Base-by-base conservation (phyloP, 139 green algal genomes). In the Picochlorum sp. region DNA sequence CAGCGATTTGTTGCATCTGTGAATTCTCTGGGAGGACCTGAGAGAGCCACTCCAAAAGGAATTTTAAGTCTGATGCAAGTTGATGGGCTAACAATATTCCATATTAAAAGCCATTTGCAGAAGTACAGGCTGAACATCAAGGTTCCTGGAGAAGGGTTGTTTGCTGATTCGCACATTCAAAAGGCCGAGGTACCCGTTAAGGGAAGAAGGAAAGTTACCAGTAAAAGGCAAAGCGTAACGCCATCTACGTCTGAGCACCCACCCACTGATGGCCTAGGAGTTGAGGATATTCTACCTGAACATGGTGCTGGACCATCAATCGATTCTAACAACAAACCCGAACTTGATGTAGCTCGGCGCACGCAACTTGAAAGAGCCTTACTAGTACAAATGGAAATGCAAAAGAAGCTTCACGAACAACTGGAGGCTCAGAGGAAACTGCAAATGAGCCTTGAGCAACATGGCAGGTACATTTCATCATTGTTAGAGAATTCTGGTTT, bases 371-470 rank as follows among this genome's bases (percentile, higher is more conserved):
- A 97, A 65, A 70, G 91, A 50, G 90, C 90, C 24, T 63, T 97
- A 64, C 40, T 85, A 49, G 76, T 88, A 59, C 91, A 98, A 67
- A 94, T 95, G 81, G 87, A 96, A 44, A 87, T 97, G 72, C 91
- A 98, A 81, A 89, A 87, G 62, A 86, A 87, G 58, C 78, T 97
- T 68, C 86, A 95, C 35, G 89, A 97, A 35, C 89, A 96, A 76
- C 75, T 96, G 12, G 89, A 96, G 77, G 65, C 74, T 22, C 90
- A 97, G 63, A 78, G 87, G 7, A 71, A 87, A 76, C 73, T 97
- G 64, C 90, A 97, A 76, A 69, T 89, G 20, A 83, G 65, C 50
- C 75, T 97, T 14, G 90, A 97, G 69, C 79, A 78, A 25, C 90
- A 97, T 70, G 80, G 82, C 20, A 82, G 85, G 43, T 96, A 91